Conservation (phyloP, 2,329 filamentous ascomycete genomes). For the Colletotrichum sp. region DNA sequence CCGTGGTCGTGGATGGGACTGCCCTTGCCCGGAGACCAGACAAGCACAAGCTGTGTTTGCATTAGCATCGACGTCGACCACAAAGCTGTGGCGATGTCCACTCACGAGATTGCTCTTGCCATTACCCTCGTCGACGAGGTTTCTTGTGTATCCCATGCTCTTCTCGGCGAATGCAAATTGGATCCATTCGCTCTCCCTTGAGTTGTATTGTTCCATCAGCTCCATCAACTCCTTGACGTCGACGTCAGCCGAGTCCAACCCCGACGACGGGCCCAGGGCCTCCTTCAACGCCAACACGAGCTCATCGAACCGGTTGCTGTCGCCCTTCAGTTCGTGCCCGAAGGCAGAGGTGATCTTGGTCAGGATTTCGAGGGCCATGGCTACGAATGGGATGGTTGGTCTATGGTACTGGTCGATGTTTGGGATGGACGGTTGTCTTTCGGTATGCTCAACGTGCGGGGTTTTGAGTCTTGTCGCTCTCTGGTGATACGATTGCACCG, state of each 20-base stretch:
- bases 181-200: slow-evolving; percentile 72
- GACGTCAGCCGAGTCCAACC: slow-evolving; percentile 82
- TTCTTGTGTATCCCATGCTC: slow-evolving; percentile 79
- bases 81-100: slow-evolving; percentile 26
- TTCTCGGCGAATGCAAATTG: slow-evolving; percentile 77
- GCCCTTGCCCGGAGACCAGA: slow-evolving; percentile 85
- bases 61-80: slow-evolving; percentile 30
- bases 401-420: slow-evolving; percentile 5
- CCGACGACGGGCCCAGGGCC: slow-evolving; percentile 79
- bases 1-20: slow-evolving; percentile 89
- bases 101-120: slow-evolving; percentile 76
- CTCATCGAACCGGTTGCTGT: slow-evolving; percentile 64
- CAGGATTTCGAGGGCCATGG: slow-evolving; percentile 40
- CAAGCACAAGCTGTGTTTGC: slow-evolving; percentile 73
- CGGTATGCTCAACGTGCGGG: slow-evolving; percentile 13
- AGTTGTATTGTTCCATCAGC: slow-evolving; percentile 78
- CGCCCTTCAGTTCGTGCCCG: slow-evolving; percentile 8
- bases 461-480: neutral
- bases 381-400: neutral
- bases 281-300: slow-evolving; percentile 77
- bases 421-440: neutral
- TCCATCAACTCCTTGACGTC: slow-evolving; percentile 73
- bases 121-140: slow-evolving; percentile 89
- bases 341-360: slow-evolving; percentile 28
- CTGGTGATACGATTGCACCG: slow-evolving; percentile 2